Conservation (phyloP, 805 yeast species). For the Maudiozyma barnettii region DNA sequence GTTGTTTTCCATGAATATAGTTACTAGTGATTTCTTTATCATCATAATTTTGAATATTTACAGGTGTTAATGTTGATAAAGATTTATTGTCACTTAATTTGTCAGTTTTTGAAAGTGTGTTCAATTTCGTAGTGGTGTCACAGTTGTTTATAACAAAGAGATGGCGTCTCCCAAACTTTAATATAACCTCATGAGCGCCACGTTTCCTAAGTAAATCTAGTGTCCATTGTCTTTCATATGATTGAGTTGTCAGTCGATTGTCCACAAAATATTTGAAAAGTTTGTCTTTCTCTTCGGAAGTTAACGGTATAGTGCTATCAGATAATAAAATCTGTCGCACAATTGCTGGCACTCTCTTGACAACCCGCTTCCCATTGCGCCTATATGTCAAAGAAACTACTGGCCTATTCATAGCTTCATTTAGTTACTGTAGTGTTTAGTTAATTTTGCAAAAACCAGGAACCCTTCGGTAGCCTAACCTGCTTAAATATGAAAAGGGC, state of each 20-base stretch:
- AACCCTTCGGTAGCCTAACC: no score
- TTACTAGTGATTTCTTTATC: background rate
- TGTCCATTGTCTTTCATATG: conserved; percentile 10
- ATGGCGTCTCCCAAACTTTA: conserved; percentile 11
- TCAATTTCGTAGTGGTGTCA: background rate
- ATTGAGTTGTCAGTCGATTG: background rate
- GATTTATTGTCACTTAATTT: no score
- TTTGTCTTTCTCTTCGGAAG: background rate
- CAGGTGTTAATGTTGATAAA: conserved; percentile 1
- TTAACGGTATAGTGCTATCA: background rate
- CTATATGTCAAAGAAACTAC: background rate
- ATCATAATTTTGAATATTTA: conserved; percentile 3
- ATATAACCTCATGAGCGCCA: conserved; percentile 11
- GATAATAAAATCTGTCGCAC: background rate
- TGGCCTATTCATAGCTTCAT: background rate
- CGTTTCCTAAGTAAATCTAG: conserved; percentile 14
- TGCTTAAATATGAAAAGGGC: no score
- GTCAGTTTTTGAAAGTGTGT: no score
- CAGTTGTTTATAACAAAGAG: conserved; percentile 3
- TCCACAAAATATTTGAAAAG: background rate
- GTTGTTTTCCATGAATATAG: background rate
- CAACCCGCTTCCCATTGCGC: background rate
- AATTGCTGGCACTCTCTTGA: background rate
- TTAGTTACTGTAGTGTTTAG: background rate
- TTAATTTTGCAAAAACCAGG: no score